Evolutionary conservation across 352 stramenopile species (phyloP), one percentile per base, ranked within the genome.

Genomic region (Pythium sukuiense): DNA sequence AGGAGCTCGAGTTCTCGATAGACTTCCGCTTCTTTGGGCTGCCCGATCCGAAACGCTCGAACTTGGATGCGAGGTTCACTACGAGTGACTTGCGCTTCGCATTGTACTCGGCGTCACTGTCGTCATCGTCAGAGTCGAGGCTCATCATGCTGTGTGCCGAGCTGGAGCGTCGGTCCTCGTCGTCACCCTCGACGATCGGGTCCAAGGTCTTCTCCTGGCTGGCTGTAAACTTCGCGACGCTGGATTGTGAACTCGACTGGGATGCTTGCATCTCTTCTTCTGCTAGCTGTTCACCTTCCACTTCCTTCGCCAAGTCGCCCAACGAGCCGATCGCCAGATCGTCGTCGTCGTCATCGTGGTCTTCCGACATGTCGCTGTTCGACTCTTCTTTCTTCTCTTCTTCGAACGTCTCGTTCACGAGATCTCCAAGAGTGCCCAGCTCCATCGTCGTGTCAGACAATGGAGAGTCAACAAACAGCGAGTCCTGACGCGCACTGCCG

Each of bases 131-230:
- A 24, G 70, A 85, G 11, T 86, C 85, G 20, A 93, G 69, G n/a
- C 84, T 92, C 78, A 95, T 92, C 65, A 76, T 73, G 61, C 87
- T 95, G n/a, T 84, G 79, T 13, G 65, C 74, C 32, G 82, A 89
- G 32, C 67, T 76, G 0, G 63, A 70, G 33, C 75, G 58, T 11
- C 59, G 52, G 32, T 70, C 68, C 45, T 81, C 80, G 65, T 92
- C 86, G 30, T 88, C 80, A 52, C 72, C 79, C 59, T 95, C 84
- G 61, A 68, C 53, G 58, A 92, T 92, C 26, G 84, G 73, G 53
- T 88, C 83, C 6, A 95, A 60, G 18, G 73, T 81, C 14, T 52
- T 46, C 13, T 65, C 64, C n/a, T 65, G 64, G 41, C 57, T 55
- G 30, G 8, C 27, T 24, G 29, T 14, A n/a, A 56, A 59, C 32